Base-by-base conservation (phyloP, 441 rosid genomes). In the Adansonia rubrostipa region DNA sequence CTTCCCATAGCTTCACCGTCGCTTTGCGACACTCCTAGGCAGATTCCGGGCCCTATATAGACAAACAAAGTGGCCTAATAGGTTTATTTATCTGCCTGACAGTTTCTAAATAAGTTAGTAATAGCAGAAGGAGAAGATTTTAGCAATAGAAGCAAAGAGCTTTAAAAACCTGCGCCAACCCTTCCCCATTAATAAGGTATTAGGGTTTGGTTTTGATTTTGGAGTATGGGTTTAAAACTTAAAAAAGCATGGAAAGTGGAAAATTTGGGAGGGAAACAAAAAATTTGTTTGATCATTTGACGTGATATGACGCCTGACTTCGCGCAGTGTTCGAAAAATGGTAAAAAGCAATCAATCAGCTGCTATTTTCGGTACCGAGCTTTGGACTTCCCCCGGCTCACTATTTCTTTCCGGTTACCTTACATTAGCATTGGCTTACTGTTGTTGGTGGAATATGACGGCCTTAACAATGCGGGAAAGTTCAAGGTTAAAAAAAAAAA, bases 231-330 rank as follows among this genome's bases (percentile, higher is more conserved):
- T 47, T 47, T 68, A 20, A 45, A 66, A 62, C 44, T 62, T 42
- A 61, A 61, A 44, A 45, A 17, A 9, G 9, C 57, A 2, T 17
- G 2, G 17, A n/a, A 65, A 20, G 33, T 47, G 40, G 45, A 11
- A 20, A 42, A 17, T 57, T 73, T 58, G n/a, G 67, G 77, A 42
- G 67, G 77, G 77, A 58, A 73, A 73, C 15, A 40, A 6, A 45
- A 56, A 5, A 3, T 15, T 15, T 33, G 48, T 53, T 28, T 7
- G 56, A n/a, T 51, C 8, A 11, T 58, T 15, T 53, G 22, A 48
- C n/a, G 28, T 72, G 61, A n/a, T 33, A 24, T 17, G 61, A 53
- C 24, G 22, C 13, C 2, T 15, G 19, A 5, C 6, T 20, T 45
- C 0, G 57, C 4, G 7, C 53, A 17, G 28, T 4, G 51, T 28